Base-by-base conservation (phyloP, 2,329 filamentous ascomycete genomes). In the Aspergillus novoparasiticus region DNA sequence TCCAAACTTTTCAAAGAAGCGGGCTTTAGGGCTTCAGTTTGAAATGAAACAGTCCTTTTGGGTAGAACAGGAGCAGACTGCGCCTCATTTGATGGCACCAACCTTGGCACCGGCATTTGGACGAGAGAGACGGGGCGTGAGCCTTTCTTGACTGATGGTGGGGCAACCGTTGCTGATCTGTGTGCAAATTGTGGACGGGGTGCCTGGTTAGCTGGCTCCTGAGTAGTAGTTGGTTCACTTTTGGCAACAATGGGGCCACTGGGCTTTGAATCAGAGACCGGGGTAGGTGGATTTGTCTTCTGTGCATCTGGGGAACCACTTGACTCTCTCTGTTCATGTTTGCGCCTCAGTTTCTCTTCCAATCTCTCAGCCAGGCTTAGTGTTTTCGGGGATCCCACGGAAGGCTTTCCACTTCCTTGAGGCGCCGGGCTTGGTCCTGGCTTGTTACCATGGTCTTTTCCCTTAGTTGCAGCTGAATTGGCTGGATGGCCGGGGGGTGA, bases 341-440 rank as follows among this genome's bases (percentile, higher is more conserved):
- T 71, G 36, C 66, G 66, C 30, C 71, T 68, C 19, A 77, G 67
- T 51, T 77, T 78, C 64, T 76, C 74, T 26, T 60, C 48, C 28
- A 32, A n/a, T 10, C 28, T 51, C 30, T 51, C 48, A 8, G 48
- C 74, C 51, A 78, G 64, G 19, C 58, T 64, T 5, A 59, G 32
- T 34, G 32, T 34, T 66, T 70, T 16, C 60, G 69, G 51, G 57
- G 19, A 8, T 16, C 57, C 58, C 12, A 58, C 64, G 30, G 56
- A 62, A 46, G 62, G 32, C 34, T 62, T 66, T n/a, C 43, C 45
- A 6, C 19, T 62, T 32, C 34, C 51, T 26, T 57, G 61, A 39
- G 43, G 45, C 32, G 16, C 12, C 8, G 57, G 50, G 16, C 48
- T 59, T 16, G 53, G 46, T 41, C 56, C 28, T 51, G 32, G 36